Conservation (phyloP, 2,329 filamentous ascomycete genomes). For the Ophiocordyceps australis region DNA sequence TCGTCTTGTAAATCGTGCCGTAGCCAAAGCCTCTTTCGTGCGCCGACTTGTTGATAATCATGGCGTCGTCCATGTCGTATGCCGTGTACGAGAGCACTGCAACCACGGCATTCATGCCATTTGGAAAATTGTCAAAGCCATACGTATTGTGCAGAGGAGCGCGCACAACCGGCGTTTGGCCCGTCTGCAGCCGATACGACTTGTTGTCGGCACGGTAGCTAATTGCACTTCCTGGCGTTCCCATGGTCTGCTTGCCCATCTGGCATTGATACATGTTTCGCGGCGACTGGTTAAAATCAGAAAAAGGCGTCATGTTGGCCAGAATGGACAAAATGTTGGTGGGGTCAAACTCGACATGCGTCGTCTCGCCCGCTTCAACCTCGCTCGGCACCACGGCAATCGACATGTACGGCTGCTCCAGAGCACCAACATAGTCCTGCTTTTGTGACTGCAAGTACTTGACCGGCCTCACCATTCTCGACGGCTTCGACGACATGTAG, state of each 20-base stretch:
- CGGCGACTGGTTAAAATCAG: constrained; percentile 95
- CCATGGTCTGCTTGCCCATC: constrained; percentile 99
- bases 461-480: constrained; percentile 78
- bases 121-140: constrained; percentile 94
- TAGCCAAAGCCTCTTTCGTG: constrained; percentile 93
- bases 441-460: constrained; percentile 81
- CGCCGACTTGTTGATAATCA: constrained; percentile 96
- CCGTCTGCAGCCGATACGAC: constrained; percentile 82
- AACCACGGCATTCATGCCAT: constrained; percentile 87
- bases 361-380: constrained; percentile 72
- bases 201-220: constrained; percentile 93
- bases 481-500: constrained; percentile 75
- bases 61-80: constrained; percentile 99
- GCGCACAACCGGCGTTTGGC: constrained; percentile 85
- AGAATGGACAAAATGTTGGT: constrained; percentile 96
- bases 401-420: constrained; percentile 96
- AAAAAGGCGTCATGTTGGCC: constrained; percentile 97
- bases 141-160: constrained; percentile 90
- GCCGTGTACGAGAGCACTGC: constrained; percentile 97
- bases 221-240: constrained; percentile 74
- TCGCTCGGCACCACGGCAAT: constrained; percentile 85
- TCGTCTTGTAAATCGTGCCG: constrained; percentile 95
- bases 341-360: constrained; percentile 84
- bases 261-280: constrained; percentile 99
- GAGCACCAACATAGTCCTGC: constrained; percentile 75